Evolutionary conservation across 768 basidiomycete species (phyloP), one percentile per base, ranked within the genome.

Genomic region (Jaapia argillacea): DNA sequence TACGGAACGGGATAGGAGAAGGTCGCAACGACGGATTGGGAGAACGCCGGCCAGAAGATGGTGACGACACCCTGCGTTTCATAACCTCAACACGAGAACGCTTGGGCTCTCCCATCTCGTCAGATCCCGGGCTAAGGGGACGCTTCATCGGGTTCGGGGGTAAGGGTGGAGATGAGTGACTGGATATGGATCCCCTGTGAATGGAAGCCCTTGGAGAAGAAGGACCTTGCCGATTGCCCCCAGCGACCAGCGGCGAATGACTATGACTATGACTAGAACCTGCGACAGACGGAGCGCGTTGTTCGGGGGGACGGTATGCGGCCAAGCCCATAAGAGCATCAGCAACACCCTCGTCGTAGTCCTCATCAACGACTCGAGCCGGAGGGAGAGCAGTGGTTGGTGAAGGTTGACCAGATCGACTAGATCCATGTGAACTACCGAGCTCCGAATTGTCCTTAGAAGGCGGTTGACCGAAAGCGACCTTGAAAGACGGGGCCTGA

Each of bases 261-360:
- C 40, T 13, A 27, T 20, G 18, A 35, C 33, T 41, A 36, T 4
- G 37, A 48, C 20, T 37, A 22, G 20, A 22, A 25, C 41, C 37
- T 13, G 41, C 44, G 22, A 40, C 43, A 18, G 24, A 25, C 43
- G 26, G n/a, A 51, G 37, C 42, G 52, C 49, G 46, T 2, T 48
- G 46, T 25, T 54, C 54, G n/a, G 49, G 48, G 4, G 54, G 46
- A 37, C 58, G 54, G 43, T 54, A 56, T 24, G 50, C 45, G 24
- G 53, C 49, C 38, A 96, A 69, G 2, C 73, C 77, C 61, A 96
- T 86, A 25, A 96, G 65, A 0, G 86, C 77, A 51, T 90, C 89
- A 3, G 87, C 79, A n/a, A 80, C 85, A 21, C 84, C 86, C 59
- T 92, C 92, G 52, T 98, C 92, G 52, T 96, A 96, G 53, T 96